These are phyloP conservation scores for Aspergillus udagawae DNA, from an alignment of 2,329 filamentous ascomycete genomes.

Conservation along the genomic window DNA sequence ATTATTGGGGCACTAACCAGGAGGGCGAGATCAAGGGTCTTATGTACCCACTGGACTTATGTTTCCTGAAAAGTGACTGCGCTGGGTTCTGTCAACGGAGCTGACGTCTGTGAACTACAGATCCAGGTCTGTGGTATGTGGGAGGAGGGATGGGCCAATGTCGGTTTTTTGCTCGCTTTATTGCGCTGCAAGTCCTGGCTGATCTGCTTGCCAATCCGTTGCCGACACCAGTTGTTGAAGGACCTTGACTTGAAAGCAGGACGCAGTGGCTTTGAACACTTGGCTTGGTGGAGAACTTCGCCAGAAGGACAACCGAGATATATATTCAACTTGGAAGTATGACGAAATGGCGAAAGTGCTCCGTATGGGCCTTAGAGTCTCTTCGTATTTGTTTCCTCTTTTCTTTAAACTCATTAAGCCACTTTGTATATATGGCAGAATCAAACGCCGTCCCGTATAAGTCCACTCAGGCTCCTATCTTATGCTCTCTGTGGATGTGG, in stretches of 20 bases:
- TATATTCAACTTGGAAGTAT: neutral
- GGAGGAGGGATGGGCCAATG: slow-evolving; percentile 42
- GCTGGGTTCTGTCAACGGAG: neutral
- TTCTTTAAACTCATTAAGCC: neutral
- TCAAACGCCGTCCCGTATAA: neutral
- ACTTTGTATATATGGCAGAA: neutral
- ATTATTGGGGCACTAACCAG: slow-evolving; percentile 44
- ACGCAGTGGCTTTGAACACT: no score
- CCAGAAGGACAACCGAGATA: neutral
- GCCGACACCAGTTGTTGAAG: neutral
- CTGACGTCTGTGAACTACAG: slow-evolving; percentile 8
- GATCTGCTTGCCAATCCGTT: no score
- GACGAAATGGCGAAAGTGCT: no score
- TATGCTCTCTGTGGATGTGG: no score
- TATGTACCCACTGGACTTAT: slow-evolving; percentile 37
- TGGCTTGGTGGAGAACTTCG: neutral
- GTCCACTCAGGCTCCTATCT: neutral
- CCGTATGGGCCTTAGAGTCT: no score
- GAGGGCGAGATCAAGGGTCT: slow-evolving; percentile 47
- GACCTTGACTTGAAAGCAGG: neutral
- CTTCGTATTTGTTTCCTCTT: no score
- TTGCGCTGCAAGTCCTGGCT: slow-evolving; percentile 48
- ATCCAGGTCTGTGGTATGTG: slow-evolving; percentile 40
- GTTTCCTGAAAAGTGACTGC: slow-evolving; percentile 10
- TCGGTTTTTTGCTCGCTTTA: slow-evolving; percentile 40